Evolutionary conservation across 2,329 filamentous ascomycete genomes (phyloP).

Genomic region (Erysiphe pulchra): DNA sequence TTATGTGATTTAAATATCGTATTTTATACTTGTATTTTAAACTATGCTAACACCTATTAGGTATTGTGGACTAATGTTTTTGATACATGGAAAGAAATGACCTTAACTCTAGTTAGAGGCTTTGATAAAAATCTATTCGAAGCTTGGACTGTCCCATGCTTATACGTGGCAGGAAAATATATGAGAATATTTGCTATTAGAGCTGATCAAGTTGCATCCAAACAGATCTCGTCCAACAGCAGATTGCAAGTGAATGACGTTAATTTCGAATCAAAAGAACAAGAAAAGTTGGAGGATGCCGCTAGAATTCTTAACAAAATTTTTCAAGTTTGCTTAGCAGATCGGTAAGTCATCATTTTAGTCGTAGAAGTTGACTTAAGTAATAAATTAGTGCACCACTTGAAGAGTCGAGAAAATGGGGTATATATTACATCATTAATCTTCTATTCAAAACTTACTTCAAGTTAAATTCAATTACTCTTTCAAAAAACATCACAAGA

Average conservation of each 20-base stretch:
- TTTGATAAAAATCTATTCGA: slow-evolving; percentile 55
- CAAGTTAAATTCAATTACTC: slow-evolving; percentile 68
- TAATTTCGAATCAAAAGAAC: slow-evolving; percentile 46
- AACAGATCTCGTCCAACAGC: slow-evolving; percentile 18
- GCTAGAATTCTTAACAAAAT: slow-evolving; percentile 77
- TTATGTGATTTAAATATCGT: not conserved
- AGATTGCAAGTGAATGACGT: slow-evolving; percentile 52
- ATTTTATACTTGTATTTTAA: too few relatives aligned
- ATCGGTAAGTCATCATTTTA: slow-evolving; percentile 33
- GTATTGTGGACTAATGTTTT: slow-evolving; percentile 51
- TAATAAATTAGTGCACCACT: slow-evolving; percentile 37
- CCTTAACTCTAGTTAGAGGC: slow-evolving; percentile 50
- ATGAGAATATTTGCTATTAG: slow-evolving; percentile 72
- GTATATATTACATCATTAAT: slow-evolving; percentile 83
- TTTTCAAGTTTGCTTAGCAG: slow-evolving; percentile 71
- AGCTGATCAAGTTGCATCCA: slow-evolving; percentile 47
- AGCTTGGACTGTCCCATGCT: slow-evolving; percentile 76
- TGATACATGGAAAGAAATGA: slow-evolving; percentile 67
- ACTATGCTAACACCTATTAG: slow-evolving; percentile 2
- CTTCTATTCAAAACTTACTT: slow-evolving; percentile 97
- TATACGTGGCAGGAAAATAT: slow-evolving; percentile 73
- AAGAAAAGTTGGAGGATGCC: slow-evolving; percentile 73
- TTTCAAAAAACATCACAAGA: slow-evolving; percentile 73
- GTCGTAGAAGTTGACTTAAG: not conserved
- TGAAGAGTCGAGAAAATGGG: slow-evolving; percentile 90